These are phyloP conservation scores for Lyophyllum atratum DNA, from an alignment of 768 basidiomycete species.

Conservation along the genomic window DNA sequence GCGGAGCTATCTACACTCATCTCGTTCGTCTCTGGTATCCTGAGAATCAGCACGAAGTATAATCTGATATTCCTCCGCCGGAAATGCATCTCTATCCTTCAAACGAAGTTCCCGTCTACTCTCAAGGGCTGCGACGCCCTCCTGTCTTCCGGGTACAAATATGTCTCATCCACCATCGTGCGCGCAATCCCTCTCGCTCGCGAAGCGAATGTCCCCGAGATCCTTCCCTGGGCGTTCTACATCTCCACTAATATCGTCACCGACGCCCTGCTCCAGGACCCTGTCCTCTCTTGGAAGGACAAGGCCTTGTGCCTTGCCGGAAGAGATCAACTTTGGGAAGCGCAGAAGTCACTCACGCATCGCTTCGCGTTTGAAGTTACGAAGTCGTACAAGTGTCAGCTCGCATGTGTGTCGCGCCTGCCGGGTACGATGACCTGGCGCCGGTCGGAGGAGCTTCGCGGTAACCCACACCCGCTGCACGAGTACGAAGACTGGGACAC, in stretches of 20 bases:
- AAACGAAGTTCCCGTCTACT: slow-evolving; percentile 42
- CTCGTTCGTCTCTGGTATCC: slow-evolving; percentile 40
- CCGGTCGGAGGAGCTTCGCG: slow-evolving; percentile 33
- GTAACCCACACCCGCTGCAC: slow-evolving; percentile 39
- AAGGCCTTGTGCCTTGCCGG: slow-evolving; percentile 32
- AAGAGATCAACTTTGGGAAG: slow-evolving; percentile 40
- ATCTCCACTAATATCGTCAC: slow-evolving; percentile 41
- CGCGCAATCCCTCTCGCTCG: slow-evolving; percentile 43
- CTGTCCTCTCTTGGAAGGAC: not conserved
- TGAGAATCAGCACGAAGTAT: slow-evolving; percentile 47
- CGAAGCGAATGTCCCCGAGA: slow-evolving; percentile 38
- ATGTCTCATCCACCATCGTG: slow-evolving; percentile 37
- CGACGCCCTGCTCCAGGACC: slow-evolving; percentile 34
- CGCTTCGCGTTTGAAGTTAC: slow-evolving; percentile 37
- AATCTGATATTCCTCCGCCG: slow-evolving; percentile 35
- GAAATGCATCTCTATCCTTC: slow-evolving; percentile 40
- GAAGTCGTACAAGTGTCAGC: slow-evolving; percentile 28
- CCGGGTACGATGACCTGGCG: slow-evolving; percentile 27
- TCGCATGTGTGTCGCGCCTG: slow-evolving; percentile 26
- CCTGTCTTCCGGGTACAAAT: slow-evolving; percentile 35
- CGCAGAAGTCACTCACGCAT: slow-evolving; percentile 38
- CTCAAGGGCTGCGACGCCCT: slow-evolving; percentile 40
- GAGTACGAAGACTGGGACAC: slow-evolving; percentile 35
- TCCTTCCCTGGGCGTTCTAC: slow-evolving; percentile 49
- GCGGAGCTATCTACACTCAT: slow-evolving; percentile 37